Conservation (phyloP, 1,284 basidiomycete species). For the Psilocybe mexicana region DNA sequence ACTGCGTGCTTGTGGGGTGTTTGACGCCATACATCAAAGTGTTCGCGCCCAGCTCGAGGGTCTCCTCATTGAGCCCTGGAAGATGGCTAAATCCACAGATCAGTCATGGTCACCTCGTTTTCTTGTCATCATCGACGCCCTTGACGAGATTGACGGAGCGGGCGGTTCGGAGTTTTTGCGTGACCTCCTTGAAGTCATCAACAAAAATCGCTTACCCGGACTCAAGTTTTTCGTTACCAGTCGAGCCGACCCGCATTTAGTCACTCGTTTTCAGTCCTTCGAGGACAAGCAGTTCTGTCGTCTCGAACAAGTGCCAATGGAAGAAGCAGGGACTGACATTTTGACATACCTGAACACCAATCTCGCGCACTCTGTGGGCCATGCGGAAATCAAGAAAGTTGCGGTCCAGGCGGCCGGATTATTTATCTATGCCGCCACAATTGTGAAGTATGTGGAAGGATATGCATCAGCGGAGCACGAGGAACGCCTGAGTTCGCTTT, state of each 20-base stretch:
- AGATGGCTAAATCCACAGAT: too few relatives aligned
- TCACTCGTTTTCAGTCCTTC: conserved; percentile 10
- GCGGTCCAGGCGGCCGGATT: too few relatives aligned
- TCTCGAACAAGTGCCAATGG: conserved; percentile 17
- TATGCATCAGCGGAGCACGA: conserved; percentile 11
- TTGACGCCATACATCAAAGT: background rate
- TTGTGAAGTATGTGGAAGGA: conserved; percentile 15
- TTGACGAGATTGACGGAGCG: conserved; percentile 6
- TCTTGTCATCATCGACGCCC: conserved; percentile 8
- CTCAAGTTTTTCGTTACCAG: conserved; percentile 9
- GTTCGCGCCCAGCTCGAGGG: background rate
- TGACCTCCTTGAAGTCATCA: background rate
- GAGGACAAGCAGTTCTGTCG: conserved; percentile 11
- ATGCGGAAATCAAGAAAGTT: too few relatives aligned
- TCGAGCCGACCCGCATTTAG: background rate
- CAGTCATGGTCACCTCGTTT: background rate
- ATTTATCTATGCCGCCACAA: conserved; percentile 17
- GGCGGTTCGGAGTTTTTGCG: conserved; percentile 2
- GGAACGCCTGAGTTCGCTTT: conserved; percentile 5
- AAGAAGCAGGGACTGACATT: conserved; percentile 14
- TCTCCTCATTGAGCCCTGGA: background rate
- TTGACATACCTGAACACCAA: conserved; percentile 10
- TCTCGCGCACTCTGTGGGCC: too few relatives aligned
- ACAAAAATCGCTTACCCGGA: background rate
- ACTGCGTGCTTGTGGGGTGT: background rate